Evolutionary conservation across 2,329 filamentous ascomycete species (phyloP), one percentile per base, ranked within the genome.

Genomic region (Madurella mycetomatis): DNA sequence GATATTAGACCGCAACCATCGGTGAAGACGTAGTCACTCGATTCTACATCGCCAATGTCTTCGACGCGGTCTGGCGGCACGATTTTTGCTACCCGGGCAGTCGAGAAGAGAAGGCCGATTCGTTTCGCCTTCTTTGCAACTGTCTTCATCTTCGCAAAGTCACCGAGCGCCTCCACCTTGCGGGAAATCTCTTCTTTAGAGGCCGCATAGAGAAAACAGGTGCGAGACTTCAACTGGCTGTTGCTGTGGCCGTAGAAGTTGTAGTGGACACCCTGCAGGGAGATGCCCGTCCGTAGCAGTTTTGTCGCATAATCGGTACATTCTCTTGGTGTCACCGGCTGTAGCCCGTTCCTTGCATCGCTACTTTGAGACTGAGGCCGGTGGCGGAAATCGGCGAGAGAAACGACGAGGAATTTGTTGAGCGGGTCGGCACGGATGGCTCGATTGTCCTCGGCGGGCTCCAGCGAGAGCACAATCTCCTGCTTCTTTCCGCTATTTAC

Each of bases 161-260:
- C 72, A 0, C 72, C 72, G 39, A 74, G 64, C 0, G 64, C 57
- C 46, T 73, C 67, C 7, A 74, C 61, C 53, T 67, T 71, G 34
- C 48, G 34, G 1, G 64, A 49, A 16, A 73, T 69, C 9, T 66
- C 61, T 15, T 68, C 64, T 51, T 67, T 68, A 7, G 68, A 55
- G 4, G 61, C 71, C 1, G 70, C 70, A 47, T 64, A 67, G 41
- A 73, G 57, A 53, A 71, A 72, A 56, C 72, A 74, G 5, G 72
- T 69, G 19, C 69, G 64, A 1, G 71, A 73, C 57, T 73, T 73
- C 13, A 74, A 64, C 60, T 75, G 72, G 51, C 70, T 73, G 50
- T 73, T 74, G 58, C 71, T 73, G 60, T 75, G 73, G 1, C 71
- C 72, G 47, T 69, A 74, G 59, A 75, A 75, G 54, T 73, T 64